These are phyloP conservation scores for Penicillium sp. DNA, from an alignment of 2,329 filamentous ascomycete species.

Conservation along the genomic window DNA sequence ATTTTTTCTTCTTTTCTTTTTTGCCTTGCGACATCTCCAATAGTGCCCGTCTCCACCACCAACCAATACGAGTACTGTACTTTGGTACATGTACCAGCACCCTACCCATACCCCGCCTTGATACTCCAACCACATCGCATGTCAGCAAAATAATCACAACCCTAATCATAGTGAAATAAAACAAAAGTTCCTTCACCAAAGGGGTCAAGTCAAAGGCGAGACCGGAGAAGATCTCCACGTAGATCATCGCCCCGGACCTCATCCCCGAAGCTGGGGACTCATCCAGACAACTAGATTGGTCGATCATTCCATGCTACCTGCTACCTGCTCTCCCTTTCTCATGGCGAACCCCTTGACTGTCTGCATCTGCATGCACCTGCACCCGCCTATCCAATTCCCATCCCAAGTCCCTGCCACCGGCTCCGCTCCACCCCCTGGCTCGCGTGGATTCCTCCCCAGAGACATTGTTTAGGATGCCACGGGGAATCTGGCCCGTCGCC, in stretches of 20 bases:
- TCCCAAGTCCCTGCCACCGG: neutral
- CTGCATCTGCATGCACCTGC: too few species aligned
- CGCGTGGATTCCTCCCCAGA: constrained; percentile 1
- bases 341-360: constrained; percentile 8
- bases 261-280: constrained; percentile 21
- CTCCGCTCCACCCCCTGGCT: constrained; percentile 1
- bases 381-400: neutral
- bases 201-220: too few species aligned
- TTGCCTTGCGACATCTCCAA: constrained; percentile 1
- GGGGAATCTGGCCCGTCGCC: neutral
- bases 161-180: too few species aligned
- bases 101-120: neutral
- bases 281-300: constrained; percentile 10
- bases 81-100: too few species aligned
- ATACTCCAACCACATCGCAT: neutral
- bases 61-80: too few species aligned
- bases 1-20: neutral
- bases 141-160: too few species aligned
- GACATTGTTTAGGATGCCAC: constrained; percentile 9
- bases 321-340: constrained; percentile 5
- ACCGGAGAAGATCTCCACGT: constrained; percentile 1
- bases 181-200: too few species aligned
- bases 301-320: constrained; percentile 26
- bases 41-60: neutral
- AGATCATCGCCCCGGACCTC: constrained; percentile 14